These are phyloP conservation scores for Tulasnella sp. DNA, from an alignment of 768 basidiomycete species.

Conservation along the genomic window DNA sequence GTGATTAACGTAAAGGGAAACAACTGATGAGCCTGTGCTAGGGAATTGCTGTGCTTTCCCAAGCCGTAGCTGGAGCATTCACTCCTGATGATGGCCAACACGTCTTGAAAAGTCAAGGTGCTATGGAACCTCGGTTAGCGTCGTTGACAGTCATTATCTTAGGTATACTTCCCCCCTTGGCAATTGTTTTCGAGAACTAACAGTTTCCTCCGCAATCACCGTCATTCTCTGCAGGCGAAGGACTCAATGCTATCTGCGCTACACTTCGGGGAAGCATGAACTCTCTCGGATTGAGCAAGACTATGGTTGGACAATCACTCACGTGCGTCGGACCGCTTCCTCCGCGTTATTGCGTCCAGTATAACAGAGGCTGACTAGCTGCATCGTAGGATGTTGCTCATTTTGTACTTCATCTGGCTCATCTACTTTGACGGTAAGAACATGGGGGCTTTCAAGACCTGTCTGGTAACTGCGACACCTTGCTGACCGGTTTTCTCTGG, in stretches of 20 bases:
- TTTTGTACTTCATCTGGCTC: background rate
- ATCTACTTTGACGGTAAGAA: background rate
- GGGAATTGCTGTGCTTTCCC: background rate
- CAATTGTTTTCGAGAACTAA: background rate
- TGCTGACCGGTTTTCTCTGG: too few relatives aligned
- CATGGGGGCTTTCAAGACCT: too few relatives aligned
- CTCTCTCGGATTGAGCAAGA: background rate
- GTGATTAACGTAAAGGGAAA: background rate
- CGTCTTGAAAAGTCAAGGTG: background rate
- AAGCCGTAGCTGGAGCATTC: background rate
- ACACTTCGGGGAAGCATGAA: background rate
- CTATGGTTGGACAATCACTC: background rate
- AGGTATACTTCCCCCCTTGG: background rate
- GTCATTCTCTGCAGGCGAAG: background rate
- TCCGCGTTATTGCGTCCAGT: background rate
- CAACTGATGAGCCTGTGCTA: background rate
- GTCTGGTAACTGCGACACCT: background rate
- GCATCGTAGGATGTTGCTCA: background rate
- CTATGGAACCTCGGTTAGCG: background rate
- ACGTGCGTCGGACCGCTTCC: background rate
- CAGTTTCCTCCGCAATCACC: background rate
- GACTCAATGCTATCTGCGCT: background rate
- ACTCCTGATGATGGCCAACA: background rate
- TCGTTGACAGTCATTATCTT: background rate
- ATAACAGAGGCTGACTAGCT: background rate